Conservation (phyloP, 1,284 basidiomycete species). For the Phylloporus sp. region DNA sequence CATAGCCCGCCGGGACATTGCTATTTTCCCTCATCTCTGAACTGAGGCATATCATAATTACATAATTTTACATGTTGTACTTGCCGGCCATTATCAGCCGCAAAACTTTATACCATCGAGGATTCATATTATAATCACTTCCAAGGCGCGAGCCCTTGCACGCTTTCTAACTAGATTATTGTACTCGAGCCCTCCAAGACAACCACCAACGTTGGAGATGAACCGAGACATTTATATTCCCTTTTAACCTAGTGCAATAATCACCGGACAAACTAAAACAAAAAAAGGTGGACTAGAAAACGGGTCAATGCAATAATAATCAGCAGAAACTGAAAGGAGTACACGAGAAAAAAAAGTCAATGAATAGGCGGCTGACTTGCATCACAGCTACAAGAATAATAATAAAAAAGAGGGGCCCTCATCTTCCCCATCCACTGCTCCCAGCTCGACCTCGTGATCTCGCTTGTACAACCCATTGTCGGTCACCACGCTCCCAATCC, state of each 20-base stretch:
- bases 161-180: too few species aligned
- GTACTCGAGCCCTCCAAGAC: too few species aligned
- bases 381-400: constrained; percentile 16
- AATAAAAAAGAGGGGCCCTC: constrained; percentile 6
- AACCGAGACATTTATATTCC: constrained; percentile 15
- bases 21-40: neutral
- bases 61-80: neutral
- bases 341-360: neutral
- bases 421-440: constrained; percentile 39
- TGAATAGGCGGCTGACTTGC: constrained; percentile 8
- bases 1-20: too few species aligned
- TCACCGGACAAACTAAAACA: constrained; percentile 8
- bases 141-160: too few species aligned
- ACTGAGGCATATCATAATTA: constrained; percentile 9
- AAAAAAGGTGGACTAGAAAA: constrained; percentile 2
- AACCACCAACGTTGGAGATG: constrained; percentile 1
- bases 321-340: constrained; percentile 21
- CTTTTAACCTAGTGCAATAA: constrained; percentile 18
- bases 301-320: constrained; percentile 40
- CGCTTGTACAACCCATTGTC: constrained; percentile 30
- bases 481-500: constrained; percentile 44
- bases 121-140: too few species aligned
- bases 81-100: neutral
- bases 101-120: constrained; percentile 27
- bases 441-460: constrained; percentile 36